These are phyloP conservation scores for Phytophthora sp. DNA, from an alignment of 352 stramenopile species.

Conservation along the genomic window DNA sequence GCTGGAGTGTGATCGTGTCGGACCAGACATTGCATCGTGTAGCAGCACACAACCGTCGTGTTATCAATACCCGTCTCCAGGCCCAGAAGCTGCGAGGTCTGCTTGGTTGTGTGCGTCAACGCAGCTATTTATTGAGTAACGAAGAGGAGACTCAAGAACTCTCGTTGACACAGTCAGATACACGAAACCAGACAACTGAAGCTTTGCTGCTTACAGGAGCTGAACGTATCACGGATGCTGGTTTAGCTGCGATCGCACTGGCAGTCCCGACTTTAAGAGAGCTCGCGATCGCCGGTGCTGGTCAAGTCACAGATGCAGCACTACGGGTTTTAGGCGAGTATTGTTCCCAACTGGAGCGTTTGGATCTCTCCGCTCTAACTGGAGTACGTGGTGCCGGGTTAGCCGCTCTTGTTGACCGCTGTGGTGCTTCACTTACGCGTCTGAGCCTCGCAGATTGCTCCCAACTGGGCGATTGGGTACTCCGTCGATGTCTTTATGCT, in stretches of 20 bases:
- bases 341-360: slow-evolving; percentile 50
- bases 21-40: slow-evolving; percentile 67
- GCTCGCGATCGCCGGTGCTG: slow-evolving; percentile 56
- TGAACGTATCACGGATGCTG: slow-evolving; percentile 67
- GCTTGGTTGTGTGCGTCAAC: slow-evolving; percentile 6
- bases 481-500: slow-evolving; percentile 72
- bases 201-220: slow-evolving; percentile 67
- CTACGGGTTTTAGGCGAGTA: slow-evolving; percentile 57
- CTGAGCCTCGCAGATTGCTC: slow-evolving; percentile 60
- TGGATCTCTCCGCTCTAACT: slow-evolving; percentile 60
- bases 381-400: slow-evolving; percentile 65
- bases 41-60: slow-evolving; percentile 63
- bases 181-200: slow-evolving; percentile 42
- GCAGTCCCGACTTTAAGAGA: slow-evolving; percentile 56
- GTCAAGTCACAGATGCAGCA: slow-evolving; percentile 58
- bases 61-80: slow-evolving; percentile 35
- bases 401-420: slow-evolving; percentile 68
- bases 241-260: slow-evolving; percentile 58
- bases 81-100: slow-evolving; percentile 17
- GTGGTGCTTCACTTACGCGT: slow-evolving; percentile 32
- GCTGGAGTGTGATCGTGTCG: slow-evolving; percentile 76
- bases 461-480: slow-evolving; percentile 71
- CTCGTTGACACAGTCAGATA: slow-evolving; percentile 18
- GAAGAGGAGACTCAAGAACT: slow-evolving; percentile 21
- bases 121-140: slow-evolving; percentile 3